Evolutionary conservation across 257 asterid genomes (phyloP).

Genomic region (Penstemon newberryi): DNA sequence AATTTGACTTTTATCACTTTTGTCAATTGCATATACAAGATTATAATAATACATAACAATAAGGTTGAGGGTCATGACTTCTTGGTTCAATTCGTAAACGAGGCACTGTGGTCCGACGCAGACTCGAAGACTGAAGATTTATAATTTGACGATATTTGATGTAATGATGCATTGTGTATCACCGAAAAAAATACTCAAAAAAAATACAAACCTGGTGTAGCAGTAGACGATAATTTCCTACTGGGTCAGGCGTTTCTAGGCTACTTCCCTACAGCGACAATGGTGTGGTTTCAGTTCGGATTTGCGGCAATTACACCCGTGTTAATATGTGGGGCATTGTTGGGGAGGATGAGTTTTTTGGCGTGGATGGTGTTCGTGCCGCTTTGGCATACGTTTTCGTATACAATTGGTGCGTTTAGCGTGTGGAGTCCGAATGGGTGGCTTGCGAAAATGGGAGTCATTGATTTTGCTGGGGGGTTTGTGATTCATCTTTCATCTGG

Average conservation of each 20-base stretch:
- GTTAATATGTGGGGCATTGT: constrained; percentile 51
- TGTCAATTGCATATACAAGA: no score
- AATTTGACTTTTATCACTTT: no score
- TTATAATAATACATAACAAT: no score
- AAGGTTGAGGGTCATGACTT: no score
- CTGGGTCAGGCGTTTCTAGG: constrained; percentile 52
- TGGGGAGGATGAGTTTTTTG: constrained; percentile 55
- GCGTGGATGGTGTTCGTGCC: constrained; percentile 71
- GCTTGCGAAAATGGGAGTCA: constrained; percentile 54
- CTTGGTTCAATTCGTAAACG: no score
- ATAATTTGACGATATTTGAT: no score
- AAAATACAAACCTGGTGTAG: constrained; percentile 28
- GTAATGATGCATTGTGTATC: no score
- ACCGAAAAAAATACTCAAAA: no score
- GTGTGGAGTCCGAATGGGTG: constrained; percentile 62
- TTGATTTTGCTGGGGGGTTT: constrained; percentile 62
- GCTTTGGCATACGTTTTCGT: constrained; percentile 59
- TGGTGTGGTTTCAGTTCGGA: constrained; percentile 60
- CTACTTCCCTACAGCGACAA: constrained; percentile 50
- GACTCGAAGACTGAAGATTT: no score
- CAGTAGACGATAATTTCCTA: constrained; percentile 41
- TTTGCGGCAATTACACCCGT: constrained; percentile 56
- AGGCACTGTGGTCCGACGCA: no score
- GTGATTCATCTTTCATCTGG: constrained; percentile 66
- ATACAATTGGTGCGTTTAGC: constrained; percentile 55